These are phyloP conservation scores for Saussurea involucrata DNA, from an alignment of 129 eudicot species.

Conservation along the genomic window DNA sequence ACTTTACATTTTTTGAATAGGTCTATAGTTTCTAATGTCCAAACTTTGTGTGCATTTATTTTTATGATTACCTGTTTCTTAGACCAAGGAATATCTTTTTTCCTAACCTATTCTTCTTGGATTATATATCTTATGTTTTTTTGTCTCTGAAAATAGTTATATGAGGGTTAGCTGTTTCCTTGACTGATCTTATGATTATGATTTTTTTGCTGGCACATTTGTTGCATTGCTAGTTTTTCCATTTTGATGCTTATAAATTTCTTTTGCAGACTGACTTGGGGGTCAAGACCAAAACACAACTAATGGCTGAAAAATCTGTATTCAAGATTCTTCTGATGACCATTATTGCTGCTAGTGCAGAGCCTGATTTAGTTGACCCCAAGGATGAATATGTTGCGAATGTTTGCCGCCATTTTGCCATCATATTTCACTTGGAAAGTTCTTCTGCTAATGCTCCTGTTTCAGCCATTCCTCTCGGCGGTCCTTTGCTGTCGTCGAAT, in stretches of 20 bases:
- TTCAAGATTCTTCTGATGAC: conserved; percentile 92
- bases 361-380: conserved; percentile 67
- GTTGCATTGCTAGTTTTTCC: neutral
- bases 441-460: conserved; percentile 43
- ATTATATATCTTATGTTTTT: neutral
- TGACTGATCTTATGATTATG: neutral
- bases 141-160: neutral
- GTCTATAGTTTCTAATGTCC: neutral
- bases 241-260: conserved; percentile 9
- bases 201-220: neutral
- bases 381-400: conserved; percentile 75
- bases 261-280: conserved; percentile 86
- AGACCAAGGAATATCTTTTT: neutral
- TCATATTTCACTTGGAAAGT: conserved; percentile 73
- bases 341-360: conserved; percentile 84
- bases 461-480: conserved; percentile 56
- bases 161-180: neutral
- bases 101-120: neutral
- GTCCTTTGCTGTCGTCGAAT: conserved; percentile 56
- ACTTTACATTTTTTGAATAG: neutral
- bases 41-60: neutral
- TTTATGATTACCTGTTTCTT: neutral
- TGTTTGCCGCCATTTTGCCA: conserved; percentile 95
- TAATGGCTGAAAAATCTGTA: conserved; percentile 92
- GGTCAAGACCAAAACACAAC: conserved; percentile 97